A percentile compares a stretch with the other conserved stretches of the same genome.
phyloP scores from a whole-genome alignment of 352 stramenopile genomes.

The Phytophthora fragariaefolia region DNA sequence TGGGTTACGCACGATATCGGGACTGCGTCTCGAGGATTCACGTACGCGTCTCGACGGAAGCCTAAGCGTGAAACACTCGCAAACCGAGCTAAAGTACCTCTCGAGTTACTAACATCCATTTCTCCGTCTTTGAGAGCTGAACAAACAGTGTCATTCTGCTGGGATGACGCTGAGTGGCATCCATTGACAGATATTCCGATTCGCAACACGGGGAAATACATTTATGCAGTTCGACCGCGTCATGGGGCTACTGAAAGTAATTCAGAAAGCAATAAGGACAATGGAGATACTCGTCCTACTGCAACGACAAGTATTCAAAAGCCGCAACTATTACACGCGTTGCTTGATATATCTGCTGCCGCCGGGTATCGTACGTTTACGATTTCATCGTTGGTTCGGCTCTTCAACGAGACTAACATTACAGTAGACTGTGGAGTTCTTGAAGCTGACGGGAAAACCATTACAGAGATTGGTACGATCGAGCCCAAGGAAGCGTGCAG shows the following conservation, averaged over 20 bases:
- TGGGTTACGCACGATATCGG: constrained; percentile 63
- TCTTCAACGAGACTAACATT: constrained; percentile 80
- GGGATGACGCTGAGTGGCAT: constrained; percentile 72
- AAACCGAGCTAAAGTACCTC: constrained; percentile 61
- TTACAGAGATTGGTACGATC: constrained; percentile 67
- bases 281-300: background rate
- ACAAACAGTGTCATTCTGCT: constrained; percentile 80
- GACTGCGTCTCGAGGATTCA: constrained; percentile 59
- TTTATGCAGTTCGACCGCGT: constrained; percentile 69
- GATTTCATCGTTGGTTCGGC: constrained; percentile 75
- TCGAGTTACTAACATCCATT: constrained; percentile 76
- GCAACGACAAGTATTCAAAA: constrained; percentile 6
- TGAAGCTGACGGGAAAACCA: constrained; percentile 58
- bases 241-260: background rate
- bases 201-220: constrained; percentile 76
- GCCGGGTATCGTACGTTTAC: constrained; percentile 80
- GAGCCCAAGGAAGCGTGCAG: constrained; percentile 68
- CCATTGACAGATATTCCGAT: constrained; percentile 81
- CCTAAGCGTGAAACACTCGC: constrained; percentile 51
- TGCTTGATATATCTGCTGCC: constrained; percentile 79
- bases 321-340: constrained; percentile 51
- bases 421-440: constrained; percentile 67
- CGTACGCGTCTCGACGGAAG: constrained; percentile 57
- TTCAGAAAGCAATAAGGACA: constrained; percentile 16
- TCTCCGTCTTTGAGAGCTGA: constrained; percentile 74